These are phyloP conservation scores for Parasarocladium wereldwijsianum DNA, from an alignment of 2,329 filamentous ascomycete species.

Conservation along the genomic window DNA sequence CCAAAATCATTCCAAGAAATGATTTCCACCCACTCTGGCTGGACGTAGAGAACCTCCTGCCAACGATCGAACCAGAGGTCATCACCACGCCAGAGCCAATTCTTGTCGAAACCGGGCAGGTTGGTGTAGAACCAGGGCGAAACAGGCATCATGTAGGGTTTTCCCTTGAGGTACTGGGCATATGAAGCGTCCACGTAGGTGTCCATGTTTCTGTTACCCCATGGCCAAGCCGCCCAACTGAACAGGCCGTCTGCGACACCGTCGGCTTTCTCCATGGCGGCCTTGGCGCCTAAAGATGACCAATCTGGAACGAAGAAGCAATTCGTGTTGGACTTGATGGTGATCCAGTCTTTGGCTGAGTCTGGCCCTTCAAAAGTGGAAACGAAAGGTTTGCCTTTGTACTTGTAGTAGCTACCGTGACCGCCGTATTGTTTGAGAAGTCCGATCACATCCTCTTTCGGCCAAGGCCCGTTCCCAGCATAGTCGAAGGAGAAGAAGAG, in stretches of 20 bases:
- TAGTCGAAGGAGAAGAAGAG: slow-evolving; percentile 29
- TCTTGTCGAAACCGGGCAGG: slow-evolving; percentile 39
- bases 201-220: slow-evolving; percentile 15
- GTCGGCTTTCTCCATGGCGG: slow-evolving; percentile 10
- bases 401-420: slow-evolving; percentile 13
- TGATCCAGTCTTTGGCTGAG: slow-evolving; percentile 26
- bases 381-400: slow-evolving; percentile 23
- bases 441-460: slow-evolving; percentile 10
- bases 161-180: slow-evolving; percentile 16
- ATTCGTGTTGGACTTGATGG: slow-evolving; percentile 20
- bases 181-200: slow-evolving; percentile 20
- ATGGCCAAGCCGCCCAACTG: slow-evolving; percentile 25
- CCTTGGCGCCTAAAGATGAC: slow-evolving; percentile 14
- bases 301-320: slow-evolving; percentile 31
- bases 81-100: slow-evolving; percentile 50
- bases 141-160: slow-evolving; percentile 37
- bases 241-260: slow-evolving; percentile 14
- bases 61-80: slow-evolving; percentile 45
- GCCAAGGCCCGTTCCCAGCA: slow-evolving; percentile 14
- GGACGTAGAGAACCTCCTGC: slow-evolving; percentile 31
- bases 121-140: slow-evolving; percentile 48
- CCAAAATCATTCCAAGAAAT: slow-evolving; percentile 40
- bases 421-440: slow-evolving; percentile 12
- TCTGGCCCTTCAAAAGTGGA: slow-evolving; percentile 35
- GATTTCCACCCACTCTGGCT: slow-evolving; percentile 30